Evolutionary conservation across 2,329 filamentous ascomycete genomes (phyloP), one percentile per base, ranked within the genome.

Genomic region (Coniella lustricola): DNA sequence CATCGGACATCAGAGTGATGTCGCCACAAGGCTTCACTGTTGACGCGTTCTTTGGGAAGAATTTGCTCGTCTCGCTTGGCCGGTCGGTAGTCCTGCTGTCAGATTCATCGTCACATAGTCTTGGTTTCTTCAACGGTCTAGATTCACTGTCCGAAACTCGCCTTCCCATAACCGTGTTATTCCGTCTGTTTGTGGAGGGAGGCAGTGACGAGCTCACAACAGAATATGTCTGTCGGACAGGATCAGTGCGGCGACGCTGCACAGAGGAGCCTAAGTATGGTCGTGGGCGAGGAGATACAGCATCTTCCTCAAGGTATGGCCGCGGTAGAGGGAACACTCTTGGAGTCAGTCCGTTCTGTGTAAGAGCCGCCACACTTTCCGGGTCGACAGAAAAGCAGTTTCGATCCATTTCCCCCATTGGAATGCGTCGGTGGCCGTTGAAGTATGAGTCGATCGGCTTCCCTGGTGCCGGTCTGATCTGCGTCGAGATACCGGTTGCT

Each of bases 371-470:
- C 51, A 76, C 64, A 52, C 70, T 66, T 22, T 72, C 61, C 13
- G 70, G 65, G 50, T 81, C 73, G 12, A 79, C 67, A 13, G 71
- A 65, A 56, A 82, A 82, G 59, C 76, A 81, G 53, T 82, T 82
- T 34, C 74, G 67, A 44, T 81, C 77, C 78, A 82, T 82, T 57
- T 79, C 76, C n/a, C 73, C 78, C 57, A 82, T 72, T 0, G 78
- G 75, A 49, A 80, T 74, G 2, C 78, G 73, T 31, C 64, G 62
- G 46, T 69, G 63, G 18, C 67, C 66, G 49, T 72, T 73, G 62
- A 81, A 79, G 57, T 77, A 81, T 3, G 72, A 69, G 33, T 69
- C 71, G 50, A 81, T 80, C 2, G 76, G 73, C 54, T 79, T 80
- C 12, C 56, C 62, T 3, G 62, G 60, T 17, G 44, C 29, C 41